Percentiles rank a stretch among this genome's conserved stretches.
Conservation (phyloP, 345 rosid species). For the Populus davidiana region DNA sequence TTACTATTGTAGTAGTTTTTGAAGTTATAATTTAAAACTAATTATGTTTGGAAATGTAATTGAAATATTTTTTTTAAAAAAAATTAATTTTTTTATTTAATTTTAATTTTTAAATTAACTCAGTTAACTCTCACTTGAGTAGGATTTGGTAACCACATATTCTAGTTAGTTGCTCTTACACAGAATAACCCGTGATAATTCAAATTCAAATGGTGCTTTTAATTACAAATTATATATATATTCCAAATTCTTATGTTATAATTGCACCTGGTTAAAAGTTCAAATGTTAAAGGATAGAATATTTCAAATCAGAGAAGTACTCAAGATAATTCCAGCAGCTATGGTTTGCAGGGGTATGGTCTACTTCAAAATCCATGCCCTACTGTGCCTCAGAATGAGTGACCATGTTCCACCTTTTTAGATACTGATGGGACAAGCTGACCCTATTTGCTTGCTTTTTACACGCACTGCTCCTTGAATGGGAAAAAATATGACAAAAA, state of each 20-base stretch:
- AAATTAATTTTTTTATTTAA: too few species aligned
- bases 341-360: neutral
- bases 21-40: too few species aligned
- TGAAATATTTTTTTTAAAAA: too few species aligned
- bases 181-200: too few species aligned
- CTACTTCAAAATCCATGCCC: neutral
- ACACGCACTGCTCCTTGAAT: neutral
- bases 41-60: too few species aligned
- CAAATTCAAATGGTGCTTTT: too few species aligned
- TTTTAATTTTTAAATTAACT: too few species aligned
- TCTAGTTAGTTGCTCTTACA: too few species aligned
- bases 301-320: neutral
- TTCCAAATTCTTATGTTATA: neutral
- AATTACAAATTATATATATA: too few species aligned
- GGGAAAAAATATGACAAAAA: neutral
- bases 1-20: fast-evolving
- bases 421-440: neutral
- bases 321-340: neutral
- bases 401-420: neutral
- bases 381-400: neutral
- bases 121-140: too few species aligned
- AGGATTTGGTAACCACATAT: too few species aligned
- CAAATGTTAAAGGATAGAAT: neutral
- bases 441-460: neutral
- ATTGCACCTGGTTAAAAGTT: neutral